Evolutionary conservation across 176 grass and related monocot species (phyloP).

Genomic region (Urochloa ruziziensis): DNA sequence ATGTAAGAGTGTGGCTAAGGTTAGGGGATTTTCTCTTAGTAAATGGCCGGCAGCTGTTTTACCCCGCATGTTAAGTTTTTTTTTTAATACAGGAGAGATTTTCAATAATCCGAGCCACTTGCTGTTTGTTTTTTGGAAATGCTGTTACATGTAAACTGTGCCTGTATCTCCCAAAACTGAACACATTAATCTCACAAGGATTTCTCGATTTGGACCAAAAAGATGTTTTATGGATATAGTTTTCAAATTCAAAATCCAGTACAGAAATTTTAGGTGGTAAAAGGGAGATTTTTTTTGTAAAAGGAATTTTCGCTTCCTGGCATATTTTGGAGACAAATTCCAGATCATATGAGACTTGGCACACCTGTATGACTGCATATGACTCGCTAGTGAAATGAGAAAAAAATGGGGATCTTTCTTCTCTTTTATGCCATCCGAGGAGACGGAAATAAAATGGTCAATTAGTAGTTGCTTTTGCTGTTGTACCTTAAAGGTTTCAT

Average conservation of each 20-base stretch:
- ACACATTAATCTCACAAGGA: background rate
- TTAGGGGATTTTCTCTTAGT: too few species aligned
- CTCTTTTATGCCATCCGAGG: background rate
- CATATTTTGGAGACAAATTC: background rate
- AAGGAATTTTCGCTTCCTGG: background rate
- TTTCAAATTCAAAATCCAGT: background rate
- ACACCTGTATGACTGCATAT: background rate
- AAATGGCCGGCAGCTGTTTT: too few species aligned
- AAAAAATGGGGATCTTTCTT: background rate
- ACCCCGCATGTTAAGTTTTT: too few species aligned
- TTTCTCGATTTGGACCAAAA: background rate
- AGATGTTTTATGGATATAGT: background rate
- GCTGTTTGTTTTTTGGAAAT: background rate
- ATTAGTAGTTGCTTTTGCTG: background rate
- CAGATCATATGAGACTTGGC: background rate
- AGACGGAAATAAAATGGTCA: background rate
- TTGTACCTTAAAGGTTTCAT: background rate
- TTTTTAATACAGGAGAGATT: too few species aligned
- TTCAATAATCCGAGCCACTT: too few species aligned
- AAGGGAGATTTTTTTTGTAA: background rate
- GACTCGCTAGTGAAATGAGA: background rate
- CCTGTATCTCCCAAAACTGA: background rate
- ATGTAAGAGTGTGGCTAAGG: too few species aligned
- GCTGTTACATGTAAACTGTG: background rate
- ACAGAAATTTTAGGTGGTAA: background rate